A percentile compares a stretch with the other conserved stretches of the same genome.
These are phyloP conservation scores for Diutina scorzettiae DNA, from an alignment of 1,139 yeast species.

Conservation along the genomic window DNA sequence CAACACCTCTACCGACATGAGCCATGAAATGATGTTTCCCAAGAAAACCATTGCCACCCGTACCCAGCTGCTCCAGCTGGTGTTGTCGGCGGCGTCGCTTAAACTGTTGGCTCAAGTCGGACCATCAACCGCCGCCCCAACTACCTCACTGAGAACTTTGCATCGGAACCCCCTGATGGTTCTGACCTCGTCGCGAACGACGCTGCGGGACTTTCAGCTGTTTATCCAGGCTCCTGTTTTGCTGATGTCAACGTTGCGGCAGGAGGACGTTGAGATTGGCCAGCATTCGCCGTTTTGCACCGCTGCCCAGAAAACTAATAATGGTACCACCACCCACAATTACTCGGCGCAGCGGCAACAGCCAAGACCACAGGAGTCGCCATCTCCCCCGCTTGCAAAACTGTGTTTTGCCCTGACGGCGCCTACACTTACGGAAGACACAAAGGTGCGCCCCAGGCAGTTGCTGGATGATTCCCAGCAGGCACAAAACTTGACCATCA, in stretches of 20 bases:
- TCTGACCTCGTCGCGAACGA: neutral
- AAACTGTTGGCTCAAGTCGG: slow-evolving; percentile 27
- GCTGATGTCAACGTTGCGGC: slow-evolving; percentile 24
- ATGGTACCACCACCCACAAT: neutral
- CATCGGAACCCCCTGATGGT: slow-evolving; percentile 4
- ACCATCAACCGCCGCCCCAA: slow-evolving; percentile 13
- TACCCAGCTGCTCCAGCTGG: slow-evolving; percentile 53
- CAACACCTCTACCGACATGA: neutral
- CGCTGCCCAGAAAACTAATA: neutral
- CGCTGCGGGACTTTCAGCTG: slow-evolving; percentile 27
- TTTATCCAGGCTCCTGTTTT: slow-evolving; percentile 39
- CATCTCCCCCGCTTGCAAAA: neutral
- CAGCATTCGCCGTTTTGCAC: slow-evolving; percentile 31
- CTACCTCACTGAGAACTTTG: slow-evolving; percentile 11
- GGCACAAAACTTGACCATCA: slow-evolving; percentile 31
- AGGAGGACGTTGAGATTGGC: slow-evolving; percentile 28
- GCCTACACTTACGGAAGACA: neutral
- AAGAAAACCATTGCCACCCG: slow-evolving; percentile 13
- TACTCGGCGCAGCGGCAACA: neutral
- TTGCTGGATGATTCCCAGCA: slow-evolving; percentile 14
- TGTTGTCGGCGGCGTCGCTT: slow-evolving; percentile 48
- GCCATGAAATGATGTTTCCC: slow-evolving; percentile 3
- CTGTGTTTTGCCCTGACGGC: neutral
- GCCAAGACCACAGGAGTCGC: neutral
- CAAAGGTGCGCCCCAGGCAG: neutral